Base-by-base conservation (phyloP, 352 stramenopile species). In the Globisporangium sylvaticum region DNA sequence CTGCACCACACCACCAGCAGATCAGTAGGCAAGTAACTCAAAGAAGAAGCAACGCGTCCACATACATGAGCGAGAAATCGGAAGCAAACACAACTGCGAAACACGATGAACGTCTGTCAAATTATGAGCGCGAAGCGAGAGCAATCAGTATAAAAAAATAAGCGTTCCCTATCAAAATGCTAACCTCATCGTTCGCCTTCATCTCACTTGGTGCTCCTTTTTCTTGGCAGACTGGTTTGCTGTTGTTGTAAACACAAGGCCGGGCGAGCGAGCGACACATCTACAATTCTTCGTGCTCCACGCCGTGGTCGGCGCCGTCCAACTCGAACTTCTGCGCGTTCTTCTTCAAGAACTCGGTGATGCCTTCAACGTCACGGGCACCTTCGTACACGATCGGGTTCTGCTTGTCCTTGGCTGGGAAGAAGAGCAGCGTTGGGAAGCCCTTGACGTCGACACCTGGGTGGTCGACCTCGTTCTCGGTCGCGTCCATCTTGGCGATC, bases 391-490 rank as follows among this genome's bases (percentile, higher is more conserved):
- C 69, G 54, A 97, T 73, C 58, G 90, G 89, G 70, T 92, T 92
- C 67, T 80, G 75, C 73, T 97, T 97, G 74, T 94, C 82, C 54
- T 96, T 92, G 62, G 74, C 90, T 53, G 92, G 92, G 88, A 98
- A 98, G 78, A 98, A 98, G 62, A 97, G 81, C 48, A 98, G 79
- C 56, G 96, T 98, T 42, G 96, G 96, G 91, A 98, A 98, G 31
- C 94, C 95, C 63, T 88, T 83, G 68, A 98, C 86, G 42, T 96
- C 81, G 32, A 98, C 88, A 37, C 84, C 83, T 5, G 84, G 70
- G 77, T 95, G 77, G 80, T 98, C 94, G 32, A 98, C 83, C 76
- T 98, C 96, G 81, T 98, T 98, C 60, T 92, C 92, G 3, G 94
- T 98, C 39, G 92, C 83, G 73, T 98, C 96, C 75, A 98, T 98